Conservation (phyloP, 1,284 basidiomycete species). For the Farysia itapuensis region DNA sequence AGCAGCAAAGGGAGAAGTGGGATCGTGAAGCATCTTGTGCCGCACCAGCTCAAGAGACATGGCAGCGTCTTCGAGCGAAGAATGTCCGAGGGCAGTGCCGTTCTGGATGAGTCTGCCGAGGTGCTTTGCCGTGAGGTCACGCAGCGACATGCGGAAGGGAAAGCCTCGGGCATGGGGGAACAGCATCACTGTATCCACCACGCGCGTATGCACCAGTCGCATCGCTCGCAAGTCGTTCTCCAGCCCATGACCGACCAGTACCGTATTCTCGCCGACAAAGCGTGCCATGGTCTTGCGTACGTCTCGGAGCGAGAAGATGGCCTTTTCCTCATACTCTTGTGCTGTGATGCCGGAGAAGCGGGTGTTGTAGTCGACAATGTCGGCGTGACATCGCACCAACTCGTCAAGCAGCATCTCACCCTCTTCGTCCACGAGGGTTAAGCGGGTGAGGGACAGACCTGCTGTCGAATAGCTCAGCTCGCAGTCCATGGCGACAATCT, state of each 20-base stretch:
- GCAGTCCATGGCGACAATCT: slow-evolving; percentile 54
- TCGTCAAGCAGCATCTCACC: slow-evolving; percentile 49
- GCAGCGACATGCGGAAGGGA: slow-evolving; percentile 49
- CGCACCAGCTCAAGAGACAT: slow-evolving; percentile 49
- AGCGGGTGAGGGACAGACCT: slow-evolving; percentile 48
- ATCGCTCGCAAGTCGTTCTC: slow-evolving; percentile 56
- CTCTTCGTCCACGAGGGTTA: slow-evolving; percentile 52
- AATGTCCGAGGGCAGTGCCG: slow-evolving; percentile 43
- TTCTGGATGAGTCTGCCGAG: slow-evolving; percentile 55
- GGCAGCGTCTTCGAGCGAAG: slow-evolving; percentile 50
- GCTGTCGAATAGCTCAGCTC: slow-evolving; percentile 56
- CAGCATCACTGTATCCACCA: slow-evolving; percentile 52
- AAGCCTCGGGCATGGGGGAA: slow-evolving; percentile 51
- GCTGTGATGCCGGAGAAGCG: slow-evolving; percentile 53
- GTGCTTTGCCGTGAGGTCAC: slow-evolving; percentile 42
- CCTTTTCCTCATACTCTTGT: slow-evolving; percentile 35
- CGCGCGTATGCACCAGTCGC: slow-evolving; percentile 43
- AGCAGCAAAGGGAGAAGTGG: slow-evolving; percentile 16
- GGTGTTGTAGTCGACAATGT: slow-evolving; percentile 54
- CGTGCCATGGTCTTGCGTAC: slow-evolving; percentile 37
- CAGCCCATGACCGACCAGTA: slow-evolving; percentile 54
- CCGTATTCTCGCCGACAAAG: slow-evolving; percentile 45
- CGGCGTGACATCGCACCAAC: slow-evolving; percentile 35
- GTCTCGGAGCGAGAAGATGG: slow-evolving; percentile 28
- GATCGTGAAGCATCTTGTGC: slow-evolving; percentile 34